phyloP scores from a whole-genome alignment of 2,329 filamentous ascomycete genomes.

The Aureobasidium leucospermi region DNA sequence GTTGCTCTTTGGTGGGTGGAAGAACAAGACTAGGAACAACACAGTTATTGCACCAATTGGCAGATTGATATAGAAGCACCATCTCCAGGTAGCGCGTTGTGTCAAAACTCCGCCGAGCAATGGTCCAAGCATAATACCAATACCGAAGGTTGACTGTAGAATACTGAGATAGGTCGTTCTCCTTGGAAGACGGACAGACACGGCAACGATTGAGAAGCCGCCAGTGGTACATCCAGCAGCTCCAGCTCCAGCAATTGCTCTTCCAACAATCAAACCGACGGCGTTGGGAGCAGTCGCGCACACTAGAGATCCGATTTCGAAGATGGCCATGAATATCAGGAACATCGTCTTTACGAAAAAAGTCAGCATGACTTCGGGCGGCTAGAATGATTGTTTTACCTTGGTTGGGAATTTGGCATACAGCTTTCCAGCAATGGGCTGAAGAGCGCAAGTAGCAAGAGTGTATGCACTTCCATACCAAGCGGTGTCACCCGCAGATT shows the following conservation, averaged over 20 bases:
- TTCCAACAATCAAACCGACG: slow-evolving; percentile 33
- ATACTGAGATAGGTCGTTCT: slow-evolving; percentile 31
- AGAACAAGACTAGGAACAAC: slow-evolving; percentile 11
- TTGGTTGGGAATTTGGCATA: slow-evolving; percentile 37
- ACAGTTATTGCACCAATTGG: slow-evolving; percentile 30
- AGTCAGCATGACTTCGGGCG: too few relatives aligned
- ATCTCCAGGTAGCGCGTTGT: slow-evolving; percentile 34
- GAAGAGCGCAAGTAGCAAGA: slow-evolving; percentile 37
- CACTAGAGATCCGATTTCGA: slow-evolving; percentile 51
- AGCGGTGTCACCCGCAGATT: slow-evolving; percentile 32
- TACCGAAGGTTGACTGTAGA: slow-evolving; percentile 30
- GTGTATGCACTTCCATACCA: slow-evolving; percentile 38
- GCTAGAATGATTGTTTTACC: not conserved
- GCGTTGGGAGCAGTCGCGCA: slow-evolving; percentile 36
- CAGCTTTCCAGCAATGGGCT: slow-evolving; percentile 41
- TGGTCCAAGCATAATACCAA: slow-evolving; percentile 37
- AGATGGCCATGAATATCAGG: slow-evolving; percentile 34
- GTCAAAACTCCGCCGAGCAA: slow-evolving; percentile 40
- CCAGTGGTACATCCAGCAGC: slow-evolving; percentile 31
- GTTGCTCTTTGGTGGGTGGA: not conserved
- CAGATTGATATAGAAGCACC: slow-evolving; percentile 43
- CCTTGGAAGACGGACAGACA: slow-evolving; percentile 34
- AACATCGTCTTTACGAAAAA: slow-evolving; percentile 20
- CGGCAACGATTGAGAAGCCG: slow-evolving; percentile 36
- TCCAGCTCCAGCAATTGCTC: slow-evolving; percentile 35